A percentile compares a stretch with the other conserved stretches of the same genome.
Evolutionary conservation across 2,329 filamentous ascomycete genomes (phyloP).

Genomic region (Dactylellina haptotyla): DNA sequence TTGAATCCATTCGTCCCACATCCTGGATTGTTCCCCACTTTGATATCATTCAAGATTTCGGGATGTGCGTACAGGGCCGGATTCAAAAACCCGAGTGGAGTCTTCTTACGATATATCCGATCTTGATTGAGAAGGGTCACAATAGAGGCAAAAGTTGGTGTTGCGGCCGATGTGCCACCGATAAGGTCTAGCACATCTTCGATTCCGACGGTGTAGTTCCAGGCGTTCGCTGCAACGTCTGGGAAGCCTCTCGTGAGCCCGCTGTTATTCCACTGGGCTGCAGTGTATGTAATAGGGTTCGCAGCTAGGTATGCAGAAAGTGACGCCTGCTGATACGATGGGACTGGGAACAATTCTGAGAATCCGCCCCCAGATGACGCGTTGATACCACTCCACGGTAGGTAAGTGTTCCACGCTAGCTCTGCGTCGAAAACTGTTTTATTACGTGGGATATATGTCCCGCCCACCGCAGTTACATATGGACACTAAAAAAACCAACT

Average conservation of each 20-base stretch:
- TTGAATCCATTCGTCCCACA: conserved; percentile 58
- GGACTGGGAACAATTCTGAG: conserved; percentile 65
- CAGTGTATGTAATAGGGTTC: conserved; percentile 58
- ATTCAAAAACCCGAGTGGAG: conserved; percentile 42
- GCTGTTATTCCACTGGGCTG: conserved; percentile 66
- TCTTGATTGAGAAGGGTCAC: conserved; percentile 63
- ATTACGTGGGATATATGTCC: conserved; percentile 61
- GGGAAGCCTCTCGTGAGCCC: conserved; percentile 67
- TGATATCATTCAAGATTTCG: conserved; percentile 59
- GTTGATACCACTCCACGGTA: conserved; percentile 61
- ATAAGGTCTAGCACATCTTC: conserved; percentile 59
- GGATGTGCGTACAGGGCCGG: conserved; percentile 55
- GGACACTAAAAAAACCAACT: conserved; percentile 71
- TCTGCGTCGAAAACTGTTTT: conserved; percentile 64
- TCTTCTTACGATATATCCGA: conserved; percentile 55
- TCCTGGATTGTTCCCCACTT: conserved; percentile 58
- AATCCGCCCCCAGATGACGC: conserved; percentile 65
- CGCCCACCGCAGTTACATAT: conserved; percentile 74
- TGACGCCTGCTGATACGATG: conserved; percentile 64
- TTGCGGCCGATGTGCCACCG: conserved; percentile 66
- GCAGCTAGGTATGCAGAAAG: conserved; percentile 64
- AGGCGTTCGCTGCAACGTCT: conserved; percentile 68
- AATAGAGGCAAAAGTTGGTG: conserved; percentile 62
- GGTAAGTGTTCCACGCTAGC: conserved; percentile 60
- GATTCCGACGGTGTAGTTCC: conserved; percentile 60